Evolutionary conservation across 495 filamentous ascomycete species (phyloP).

Genomic region (Penicillium simplicissimum): DNA sequence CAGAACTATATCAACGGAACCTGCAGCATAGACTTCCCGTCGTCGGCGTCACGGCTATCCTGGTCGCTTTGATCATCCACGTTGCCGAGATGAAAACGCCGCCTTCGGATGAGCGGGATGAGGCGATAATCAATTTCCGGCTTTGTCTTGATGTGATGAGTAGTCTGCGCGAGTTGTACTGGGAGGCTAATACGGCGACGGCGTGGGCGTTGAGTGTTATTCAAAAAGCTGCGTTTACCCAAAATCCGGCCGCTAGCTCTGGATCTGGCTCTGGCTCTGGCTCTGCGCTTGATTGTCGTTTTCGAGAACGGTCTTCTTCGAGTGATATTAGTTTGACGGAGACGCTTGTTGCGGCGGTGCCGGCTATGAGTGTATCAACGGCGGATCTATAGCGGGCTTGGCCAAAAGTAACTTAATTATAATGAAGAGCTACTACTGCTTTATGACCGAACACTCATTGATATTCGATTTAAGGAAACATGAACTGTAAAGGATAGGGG

Average conservation of each 20-base stretch:
- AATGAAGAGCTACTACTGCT: too few species aligned
- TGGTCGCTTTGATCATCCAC: constrained; percentile 21
- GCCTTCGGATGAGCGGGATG: neutral
- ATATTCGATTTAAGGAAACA: too few species aligned
- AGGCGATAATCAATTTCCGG: constrained; percentile 17
- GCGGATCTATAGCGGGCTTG: neutral
- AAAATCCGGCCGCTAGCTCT: neutral
- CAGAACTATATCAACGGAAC: constrained; percentile 12
- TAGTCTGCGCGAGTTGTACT: constrained; percentile 20
- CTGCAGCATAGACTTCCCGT: constrained; percentile 16
- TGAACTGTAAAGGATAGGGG: too few species aligned
- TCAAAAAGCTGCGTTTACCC: neutral
- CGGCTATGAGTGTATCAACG: neutral
- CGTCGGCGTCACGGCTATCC: constrained; percentile 19
- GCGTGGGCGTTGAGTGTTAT: constrained; percentile 19
- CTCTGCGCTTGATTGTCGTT: neutral
- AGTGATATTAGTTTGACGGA: constrained; percentile 3
- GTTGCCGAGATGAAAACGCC: constrained; percentile 17
- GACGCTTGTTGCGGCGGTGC: neutral
- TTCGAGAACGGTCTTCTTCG: constrained; percentile 2
- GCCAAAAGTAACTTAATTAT: too few species aligned
- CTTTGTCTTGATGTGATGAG: constrained; percentile 18
- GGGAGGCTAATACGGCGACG: constrained; percentile 16
- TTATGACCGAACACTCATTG: too few species aligned
- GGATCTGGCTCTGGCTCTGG: neutral